A percentile compares a stretch with the other conserved stretches of the same genome.
phyloP scores from a whole-genome alignment of 768 basidiomycete genomes.

The Pholiota molesta region DNA sequence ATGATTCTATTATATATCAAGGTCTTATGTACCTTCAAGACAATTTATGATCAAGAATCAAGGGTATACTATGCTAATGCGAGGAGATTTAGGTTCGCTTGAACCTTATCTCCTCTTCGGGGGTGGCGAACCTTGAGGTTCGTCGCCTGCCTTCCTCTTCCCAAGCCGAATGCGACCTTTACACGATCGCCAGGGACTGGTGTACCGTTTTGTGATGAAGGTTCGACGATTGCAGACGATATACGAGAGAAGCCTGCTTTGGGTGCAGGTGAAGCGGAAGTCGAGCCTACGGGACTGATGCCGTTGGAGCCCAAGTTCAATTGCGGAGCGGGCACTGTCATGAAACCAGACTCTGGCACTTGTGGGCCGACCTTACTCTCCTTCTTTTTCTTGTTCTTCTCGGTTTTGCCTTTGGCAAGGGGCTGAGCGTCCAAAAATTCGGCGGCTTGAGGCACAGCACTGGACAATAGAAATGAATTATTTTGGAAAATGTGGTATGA shows the following conservation, averaged over 20 bases:
- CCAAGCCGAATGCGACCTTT: constrained; percentile 81
- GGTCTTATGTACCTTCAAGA: background rate
- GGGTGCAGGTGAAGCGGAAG: constrained; percentile 66
- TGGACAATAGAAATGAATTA: constrained; percentile 32
- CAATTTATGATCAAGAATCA: background rate
- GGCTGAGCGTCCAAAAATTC: constrained; percentile 84
- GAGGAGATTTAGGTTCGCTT: background rate
- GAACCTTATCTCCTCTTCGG: constrained; percentile 52
- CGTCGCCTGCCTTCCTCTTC: constrained; percentile 81
- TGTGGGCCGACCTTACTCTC: constrained; percentile 59
- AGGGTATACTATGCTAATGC: background rate
- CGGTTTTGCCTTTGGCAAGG: constrained; percentile 81
- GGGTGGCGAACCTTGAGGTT: constrained; percentile 66
- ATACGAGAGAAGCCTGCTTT: constrained; percentile 81
- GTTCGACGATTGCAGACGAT: constrained; percentile 53
- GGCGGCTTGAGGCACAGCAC: constrained; percentile 84
- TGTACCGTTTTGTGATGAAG: constrained; percentile 55
- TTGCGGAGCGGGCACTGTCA: constrained; percentile 69
- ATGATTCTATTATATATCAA: background rate
- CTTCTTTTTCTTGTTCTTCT: constrained; percentile 83
- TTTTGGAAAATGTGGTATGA: constrained; percentile 2
- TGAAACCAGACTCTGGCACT: constrained; percentile 59
- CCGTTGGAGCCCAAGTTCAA: constrained; percentile 42
- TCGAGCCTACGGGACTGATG: constrained; percentile 47
- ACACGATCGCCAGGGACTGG: constrained; percentile 67